Conservation (phyloP, 495 filamentous ascomycete genomes). For the Rusavskia elegans region DNA sequence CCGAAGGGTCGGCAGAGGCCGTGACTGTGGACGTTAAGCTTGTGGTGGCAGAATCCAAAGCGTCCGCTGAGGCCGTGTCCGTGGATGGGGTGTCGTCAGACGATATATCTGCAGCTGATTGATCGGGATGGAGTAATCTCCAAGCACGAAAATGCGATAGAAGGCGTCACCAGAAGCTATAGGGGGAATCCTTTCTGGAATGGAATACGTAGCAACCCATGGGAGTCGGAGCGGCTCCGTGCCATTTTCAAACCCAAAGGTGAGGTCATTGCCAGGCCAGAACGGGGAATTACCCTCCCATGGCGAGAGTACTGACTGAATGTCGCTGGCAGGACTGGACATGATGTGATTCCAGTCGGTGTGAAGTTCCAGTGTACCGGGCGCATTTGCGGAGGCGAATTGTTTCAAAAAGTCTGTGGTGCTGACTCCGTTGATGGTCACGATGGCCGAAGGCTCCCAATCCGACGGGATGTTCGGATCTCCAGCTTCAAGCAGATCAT, state of each 20-base stretch:
- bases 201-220: conserved; percentile 24
- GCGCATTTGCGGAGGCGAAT: conserved; percentile 23
- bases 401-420: conserved; percentile 22
- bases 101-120: background rate
- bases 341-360: conserved; percentile 38
- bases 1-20: background rate
- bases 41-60: conserved; percentile 8
- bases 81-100: background rate
- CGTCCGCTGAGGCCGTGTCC: background rate
- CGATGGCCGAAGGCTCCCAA: conserved; percentile 23
- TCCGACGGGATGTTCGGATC: background rate
- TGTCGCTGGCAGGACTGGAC: conserved; percentile 24
- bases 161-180: conserved; percentile 32
- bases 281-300: conserved; percentile 26
- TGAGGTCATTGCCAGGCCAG: conserved; percentile 30
- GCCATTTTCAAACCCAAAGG: conserved; percentile 25
- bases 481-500: conserved; percentile 3
- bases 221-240: conserved; percentile 12
- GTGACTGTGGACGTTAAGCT: conserved; percentile 1
- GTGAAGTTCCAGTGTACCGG: conserved; percentile 28
- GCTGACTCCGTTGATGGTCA: conserved; percentile 28
- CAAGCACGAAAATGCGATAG: conserved; percentile 33
- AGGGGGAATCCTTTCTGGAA: conserved; percentile 20
- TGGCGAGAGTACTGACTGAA: conserved; percentile 20
- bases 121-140: conserved; percentile 3